phyloP scores from a whole-genome alignment of 345 rosid species.

The Populus ilicifolia region DNA sequence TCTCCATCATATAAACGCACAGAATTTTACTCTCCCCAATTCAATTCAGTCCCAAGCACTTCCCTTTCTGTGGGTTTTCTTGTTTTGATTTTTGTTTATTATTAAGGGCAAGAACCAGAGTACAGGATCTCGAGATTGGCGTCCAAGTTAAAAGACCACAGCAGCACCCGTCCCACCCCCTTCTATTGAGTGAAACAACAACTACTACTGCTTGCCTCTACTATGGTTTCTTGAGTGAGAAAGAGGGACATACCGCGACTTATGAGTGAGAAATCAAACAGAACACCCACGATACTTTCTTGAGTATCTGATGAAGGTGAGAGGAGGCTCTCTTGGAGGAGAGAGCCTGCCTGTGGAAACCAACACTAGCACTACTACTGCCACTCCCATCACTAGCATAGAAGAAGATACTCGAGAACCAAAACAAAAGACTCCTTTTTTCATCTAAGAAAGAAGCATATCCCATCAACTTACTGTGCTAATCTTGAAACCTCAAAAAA shows the following conservation, averaged over 20 bases:
- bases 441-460: no score
- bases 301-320: constrained; percentile 36
- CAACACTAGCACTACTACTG: constrained; percentile 4
- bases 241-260: neutral
- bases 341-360: constrained; percentile 48
- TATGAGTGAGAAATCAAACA: neutral
- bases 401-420: constrained; percentile 30
- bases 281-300: neutral
- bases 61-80: constrained; percentile 9
- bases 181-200: no score
- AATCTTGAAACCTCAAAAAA: neutral
- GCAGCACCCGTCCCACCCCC: neutral
- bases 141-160: constrained; percentile 36
- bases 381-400: constrained; percentile 5
- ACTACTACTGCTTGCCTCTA: neutral
- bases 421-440: neutral
- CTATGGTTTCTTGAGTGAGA: neutral
- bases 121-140: constrained; percentile 50
- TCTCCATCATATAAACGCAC: neutral
- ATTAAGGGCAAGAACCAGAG: neutral
- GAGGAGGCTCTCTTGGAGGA: constrained; percentile 55
- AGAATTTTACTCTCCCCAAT: neutral
- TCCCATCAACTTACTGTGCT: neutral
- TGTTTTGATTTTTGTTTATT: constrained; percentile 4
- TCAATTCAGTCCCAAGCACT: neutral